Conservation (phyloP, 257 asterid genomes). For the Lavandula angustifolia region DNA sequence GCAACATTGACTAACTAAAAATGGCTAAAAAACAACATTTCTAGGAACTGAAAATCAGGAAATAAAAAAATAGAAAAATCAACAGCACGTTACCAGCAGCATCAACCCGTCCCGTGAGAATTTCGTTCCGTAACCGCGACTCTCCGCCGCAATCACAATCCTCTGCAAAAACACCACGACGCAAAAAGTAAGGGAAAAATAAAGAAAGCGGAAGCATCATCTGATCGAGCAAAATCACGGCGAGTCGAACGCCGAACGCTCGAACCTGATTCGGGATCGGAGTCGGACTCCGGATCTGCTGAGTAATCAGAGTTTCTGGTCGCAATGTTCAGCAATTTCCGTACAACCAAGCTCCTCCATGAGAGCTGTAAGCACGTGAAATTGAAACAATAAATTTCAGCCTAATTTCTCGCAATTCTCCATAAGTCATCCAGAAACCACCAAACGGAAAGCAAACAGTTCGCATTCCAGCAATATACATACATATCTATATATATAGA, state of each 20-base stretch:
- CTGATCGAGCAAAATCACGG: slow-evolving; percentile 21
- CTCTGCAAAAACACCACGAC: slow-evolving; percentile 36
- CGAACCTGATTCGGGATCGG: slow-evolving; percentile 47
- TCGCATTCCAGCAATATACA: not conserved
- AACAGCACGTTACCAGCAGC: slow-evolving; percentile 51
- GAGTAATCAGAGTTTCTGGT: slow-evolving; percentile 73
- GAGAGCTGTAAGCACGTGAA: slow-evolving; percentile 92
- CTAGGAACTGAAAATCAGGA: not conserved
- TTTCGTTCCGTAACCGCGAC: slow-evolving; percentile 57
- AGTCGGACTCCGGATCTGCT: slow-evolving; percentile 72
- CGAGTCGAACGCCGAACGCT: not conserved
- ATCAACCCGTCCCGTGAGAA: slow-evolving; percentile 38
- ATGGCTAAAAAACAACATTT: not conserved
- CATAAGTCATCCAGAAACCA: slow-evolving; percentile 31
- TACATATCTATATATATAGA: not conserved
- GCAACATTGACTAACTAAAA: not conserved
- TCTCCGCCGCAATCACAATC: slow-evolving; percentile 46
- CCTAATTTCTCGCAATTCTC: slow-evolving; percentile 76
- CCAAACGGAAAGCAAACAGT: not conserved
- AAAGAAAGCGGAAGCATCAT: not conserved
- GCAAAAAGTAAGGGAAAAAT: not conserved
- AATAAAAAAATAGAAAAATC: not conserved
- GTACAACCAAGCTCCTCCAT: slow-evolving; percentile 86
- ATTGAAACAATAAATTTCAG: slow-evolving; percentile 86
- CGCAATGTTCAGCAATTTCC: slow-evolving; percentile 79